Evolutionary conservation across 2,329 filamentous ascomycete genomes (phyloP), one percentile per base, ranked within the genome.

Genomic region (Phialophora verrucosa): DNA sequence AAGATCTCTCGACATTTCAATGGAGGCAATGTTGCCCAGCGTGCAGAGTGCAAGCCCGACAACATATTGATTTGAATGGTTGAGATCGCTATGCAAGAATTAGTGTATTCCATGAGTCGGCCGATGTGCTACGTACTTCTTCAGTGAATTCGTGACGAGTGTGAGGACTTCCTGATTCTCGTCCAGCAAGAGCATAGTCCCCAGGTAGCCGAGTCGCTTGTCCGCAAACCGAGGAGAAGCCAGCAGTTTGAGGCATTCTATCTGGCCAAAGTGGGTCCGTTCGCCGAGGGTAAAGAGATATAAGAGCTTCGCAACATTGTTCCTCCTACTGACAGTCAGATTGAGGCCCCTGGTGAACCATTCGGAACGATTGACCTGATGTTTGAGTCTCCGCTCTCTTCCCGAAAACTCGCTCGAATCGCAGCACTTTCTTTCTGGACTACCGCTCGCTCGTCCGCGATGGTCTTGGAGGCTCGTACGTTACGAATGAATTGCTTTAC

Each of bases 401-500:
- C 95, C 76, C 95, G 88, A 79, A 99, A 99, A 82, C 94, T 98
- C 73, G 95, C 93, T 81, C 95, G 88, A 77, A 99, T 99, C 56
- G 94, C 92, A 66, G 95, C 95, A 81, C 95, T 99, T 83, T 99
- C 95, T 81, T 99, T 99, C 76, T 98, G 95, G 70, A 99, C 96
- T 64, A 99, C 95, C 60, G 95, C 94, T 77, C 95, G 89, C 83
- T 99, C 95, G 81, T 99, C 95, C 78, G 96, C 96, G 77, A 99
- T 97, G 42, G 95, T 99, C 84, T 99, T 99, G 68, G 95, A 93
- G 69, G 95, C 94, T 78, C 95, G 92, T 78, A 99, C 95, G 82
- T 97, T 98, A 78, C 95, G 93, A 81, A 99, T 99, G 83, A 99
- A 99, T 83, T 98, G 95, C 84, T 99, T 99, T 79, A 99, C 95